Conservation (phyloP, 768 basidiomycete genomes). For the Kwoniella dendrophila region DNA sequence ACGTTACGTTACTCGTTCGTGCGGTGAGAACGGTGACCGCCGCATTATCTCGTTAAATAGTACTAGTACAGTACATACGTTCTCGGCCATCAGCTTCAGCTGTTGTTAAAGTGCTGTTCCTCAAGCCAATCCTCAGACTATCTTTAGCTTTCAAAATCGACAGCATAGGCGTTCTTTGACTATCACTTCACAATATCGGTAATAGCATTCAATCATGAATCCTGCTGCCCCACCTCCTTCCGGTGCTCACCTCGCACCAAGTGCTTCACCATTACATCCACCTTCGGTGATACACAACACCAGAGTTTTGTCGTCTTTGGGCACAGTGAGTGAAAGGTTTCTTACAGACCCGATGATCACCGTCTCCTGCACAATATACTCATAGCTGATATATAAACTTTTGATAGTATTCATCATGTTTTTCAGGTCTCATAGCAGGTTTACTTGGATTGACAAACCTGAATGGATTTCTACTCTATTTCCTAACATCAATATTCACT, state of each 20-base stretch:
- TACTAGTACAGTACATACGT: no score
- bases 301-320: slow-evolving; percentile 46
- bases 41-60: no score
- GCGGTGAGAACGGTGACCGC: no score
- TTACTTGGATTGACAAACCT: slow-evolving; percentile 85
- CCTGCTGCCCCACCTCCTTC: slow-evolving; percentile 35
- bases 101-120: no score
- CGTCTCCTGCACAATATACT: neutral
- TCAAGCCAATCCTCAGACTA: no score
- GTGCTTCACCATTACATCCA: slow-evolving; percentile 50
- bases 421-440: slow-evolving; percentile 83
- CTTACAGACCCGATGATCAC: no score
- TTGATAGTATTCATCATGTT: slow-evolving; percentile 68
- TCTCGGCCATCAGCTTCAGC: no score
- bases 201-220: no score
- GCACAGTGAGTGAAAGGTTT: slow-evolving; percentile 50
- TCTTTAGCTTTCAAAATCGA: no score
- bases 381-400: slow-evolving; percentile 59
- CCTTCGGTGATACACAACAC: slow-evolving; percentile 50
- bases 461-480: slow-evolving; percentile 78
- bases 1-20: no score
- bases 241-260: slow-evolving; percentile 30
- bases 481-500: slow-evolving; percentile 68
- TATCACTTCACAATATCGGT: no score
- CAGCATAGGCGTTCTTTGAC: no score